Conservation (phyloP, 805 yeast genomes). For the Candida sonorensis region DNA sequence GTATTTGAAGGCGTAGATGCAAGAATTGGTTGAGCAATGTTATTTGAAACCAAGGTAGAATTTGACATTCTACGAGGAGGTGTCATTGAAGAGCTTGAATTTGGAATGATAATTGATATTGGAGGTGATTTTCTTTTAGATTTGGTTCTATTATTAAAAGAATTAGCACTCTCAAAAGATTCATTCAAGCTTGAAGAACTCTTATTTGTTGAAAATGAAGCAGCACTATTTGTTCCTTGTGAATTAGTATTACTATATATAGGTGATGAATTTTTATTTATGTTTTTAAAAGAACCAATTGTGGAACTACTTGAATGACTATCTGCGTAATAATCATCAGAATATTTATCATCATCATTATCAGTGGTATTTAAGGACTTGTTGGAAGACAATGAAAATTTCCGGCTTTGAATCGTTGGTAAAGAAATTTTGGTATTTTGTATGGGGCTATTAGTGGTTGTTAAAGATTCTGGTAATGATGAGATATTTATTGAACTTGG, state of each 20-base stretch:
- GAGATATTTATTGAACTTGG: conserved; percentile 3
- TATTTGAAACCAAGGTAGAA: neutral
- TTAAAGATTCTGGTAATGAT: too few species aligned
- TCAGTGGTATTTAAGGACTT: conserved; percentile 4
- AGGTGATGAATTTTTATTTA: conserved; percentile 17
- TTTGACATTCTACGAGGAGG: conserved; percentile 1
- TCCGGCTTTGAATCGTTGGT: conserved; percentile 13
- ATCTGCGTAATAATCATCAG: conserved; percentile 4
- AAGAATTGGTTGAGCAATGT: neutral
- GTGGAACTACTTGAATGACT: conserved; percentile 10
- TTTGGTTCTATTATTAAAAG: neutral
- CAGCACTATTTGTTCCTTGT: neutral
- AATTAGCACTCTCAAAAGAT: neutral
- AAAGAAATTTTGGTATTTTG: conserved; percentile 6
- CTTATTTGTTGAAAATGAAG: neutral
- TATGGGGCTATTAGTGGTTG: neutral
- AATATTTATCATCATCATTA: neutral
- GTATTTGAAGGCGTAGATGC: neutral
- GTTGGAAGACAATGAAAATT: conserved; percentile 12
- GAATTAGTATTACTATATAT: conserved; percentile 2
- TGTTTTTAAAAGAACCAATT: conserved; percentile 10
- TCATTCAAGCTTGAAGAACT: neutral
- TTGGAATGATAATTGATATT: neutral
- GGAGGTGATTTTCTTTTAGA: conserved; percentile 1
- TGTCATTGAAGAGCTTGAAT: neutral